Conservation (phyloP, 176 grass and related monocot genomes). For the Aechmea fasciata region DNA sequence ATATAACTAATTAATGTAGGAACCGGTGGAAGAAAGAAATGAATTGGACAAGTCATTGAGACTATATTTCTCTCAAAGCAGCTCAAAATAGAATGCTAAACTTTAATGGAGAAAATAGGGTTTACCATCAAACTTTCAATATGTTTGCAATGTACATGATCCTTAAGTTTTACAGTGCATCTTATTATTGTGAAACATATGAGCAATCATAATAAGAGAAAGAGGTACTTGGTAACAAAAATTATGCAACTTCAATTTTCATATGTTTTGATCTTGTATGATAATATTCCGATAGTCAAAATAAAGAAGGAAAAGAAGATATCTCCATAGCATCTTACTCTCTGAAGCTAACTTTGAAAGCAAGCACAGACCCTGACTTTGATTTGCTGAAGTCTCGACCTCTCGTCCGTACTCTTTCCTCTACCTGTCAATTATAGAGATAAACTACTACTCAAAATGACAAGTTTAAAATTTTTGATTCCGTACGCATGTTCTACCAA, state of each 20-base stretch:
- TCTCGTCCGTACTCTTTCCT: slow-evolving; percentile 70
- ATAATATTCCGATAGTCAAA: neutral
- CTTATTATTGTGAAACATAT: no score
- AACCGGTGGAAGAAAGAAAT: no score
- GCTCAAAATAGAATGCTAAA: neutral
- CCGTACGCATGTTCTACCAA: neutral
- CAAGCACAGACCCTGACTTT: slow-evolving; percentile 61
- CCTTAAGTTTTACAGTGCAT: no score
- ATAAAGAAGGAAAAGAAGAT: neutral
- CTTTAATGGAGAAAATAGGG: neutral
- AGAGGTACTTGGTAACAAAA: no score
- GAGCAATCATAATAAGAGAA: no score
- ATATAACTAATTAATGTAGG: no score
- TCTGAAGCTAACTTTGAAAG: slow-evolving; percentile 89
- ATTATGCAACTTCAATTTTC: no score
- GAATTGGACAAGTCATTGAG: no score
- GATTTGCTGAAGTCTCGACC: slow-evolving; percentile 63
- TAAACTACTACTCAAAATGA: neutral
- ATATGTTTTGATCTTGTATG: neutral
- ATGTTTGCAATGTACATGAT: no score
- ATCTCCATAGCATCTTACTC: slow-evolving; percentile 41
- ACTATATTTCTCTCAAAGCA: no score
- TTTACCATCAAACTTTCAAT: no score
- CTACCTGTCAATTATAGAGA: slow-evolving; percentile 36
- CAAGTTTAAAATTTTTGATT: neutral